Evolutionary conservation across 805 yeast genomes (phyloP).

Genomic region (Yarrowia sp.): DNA sequence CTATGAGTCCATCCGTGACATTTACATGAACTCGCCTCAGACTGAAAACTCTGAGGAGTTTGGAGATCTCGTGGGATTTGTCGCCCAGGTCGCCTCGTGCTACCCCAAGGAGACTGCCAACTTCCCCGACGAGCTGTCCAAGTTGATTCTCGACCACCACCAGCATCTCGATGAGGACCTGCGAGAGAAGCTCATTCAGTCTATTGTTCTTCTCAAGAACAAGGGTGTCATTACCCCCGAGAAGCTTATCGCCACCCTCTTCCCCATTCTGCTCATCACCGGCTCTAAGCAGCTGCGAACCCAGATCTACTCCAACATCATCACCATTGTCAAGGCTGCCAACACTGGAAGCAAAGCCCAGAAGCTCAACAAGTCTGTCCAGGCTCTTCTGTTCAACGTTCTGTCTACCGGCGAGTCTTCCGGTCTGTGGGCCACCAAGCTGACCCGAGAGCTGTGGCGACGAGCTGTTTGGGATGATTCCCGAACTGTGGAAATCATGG

Average conservation of each 20-base stretch:
- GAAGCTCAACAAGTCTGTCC: constrained; percentile 83
- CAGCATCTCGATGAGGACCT: constrained; percentile 78
- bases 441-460: constrained; percentile 95
- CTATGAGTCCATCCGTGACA: constrained; percentile 85
- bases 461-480: constrained; percentile 98
- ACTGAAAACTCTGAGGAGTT: constrained; percentile 62
- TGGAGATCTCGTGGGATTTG: constrained; percentile 81
- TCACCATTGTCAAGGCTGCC: constrained; percentile 73
- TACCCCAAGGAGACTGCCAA: constrained; percentile 83
- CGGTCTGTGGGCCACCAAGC: constrained; percentile 93
- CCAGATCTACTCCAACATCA: constrained; percentile 75
- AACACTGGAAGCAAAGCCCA: constrained; percentile 89
- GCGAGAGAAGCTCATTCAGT: constrained; percentile 86
- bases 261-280: constrained; percentile 72
- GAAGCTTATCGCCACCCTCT: constrained; percentile 74
- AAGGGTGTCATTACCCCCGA: constrained; percentile 79
- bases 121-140: constrained; percentile 78
- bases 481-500: constrained; percentile 95
- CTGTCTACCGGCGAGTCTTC: constrained; percentile 77
- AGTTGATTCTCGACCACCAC: constrained; percentile 69
- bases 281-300: constrained; percentile 78
- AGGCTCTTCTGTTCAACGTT: constrained; percentile 84
- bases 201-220: constrained; percentile 85
- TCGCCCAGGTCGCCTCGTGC: constrained; percentile 86
- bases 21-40: constrained; percentile 73